A percentile compares a stretch with the other conserved stretches of the same genome.
Evolutionary conservation across 1,284 basidiomycete species (phyloP).

Genomic region (Athelia psychrophila): DNA sequence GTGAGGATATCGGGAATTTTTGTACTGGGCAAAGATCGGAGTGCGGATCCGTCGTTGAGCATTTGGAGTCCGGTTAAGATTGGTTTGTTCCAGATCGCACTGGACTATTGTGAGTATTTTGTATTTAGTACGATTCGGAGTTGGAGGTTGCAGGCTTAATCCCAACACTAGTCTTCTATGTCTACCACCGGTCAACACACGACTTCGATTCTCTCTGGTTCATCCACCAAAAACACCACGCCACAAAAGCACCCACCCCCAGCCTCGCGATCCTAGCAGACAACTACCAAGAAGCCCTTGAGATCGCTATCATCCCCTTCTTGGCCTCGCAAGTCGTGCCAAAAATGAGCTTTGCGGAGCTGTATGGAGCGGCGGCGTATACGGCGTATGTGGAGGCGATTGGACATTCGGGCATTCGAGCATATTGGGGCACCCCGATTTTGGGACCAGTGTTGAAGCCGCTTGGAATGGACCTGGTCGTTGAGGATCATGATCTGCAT

Average conservation of each 20-base stretch:
- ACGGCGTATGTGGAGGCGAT: background rate
- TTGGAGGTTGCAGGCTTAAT: no score
- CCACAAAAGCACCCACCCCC: background rate
- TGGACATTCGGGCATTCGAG: background rate
- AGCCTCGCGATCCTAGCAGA: background rate
- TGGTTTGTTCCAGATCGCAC: background rate
- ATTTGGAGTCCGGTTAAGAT: background rate
- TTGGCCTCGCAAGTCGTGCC: background rate
- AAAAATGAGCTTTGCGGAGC: background rate
- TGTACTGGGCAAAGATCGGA: background rate
- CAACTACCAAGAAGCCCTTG: background rate
- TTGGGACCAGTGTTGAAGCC: background rate
- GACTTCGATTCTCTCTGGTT: background rate
- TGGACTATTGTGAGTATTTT: background rate
- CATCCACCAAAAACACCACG: background rate
- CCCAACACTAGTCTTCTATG: background rate
- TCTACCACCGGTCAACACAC: background rate
- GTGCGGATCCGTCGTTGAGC: background rate
- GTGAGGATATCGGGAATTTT: background rate
- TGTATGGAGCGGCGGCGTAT: background rate
- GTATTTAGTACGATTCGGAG: no score
- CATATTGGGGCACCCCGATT: background rate
- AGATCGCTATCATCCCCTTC: background rate
- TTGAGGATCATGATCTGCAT: constrained; percentile 1
- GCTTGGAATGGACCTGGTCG: background rate